phyloP scores from a whole-genome alignment of 768 basidiomycete species.

The Hygrocybe coccinea region DNA sequence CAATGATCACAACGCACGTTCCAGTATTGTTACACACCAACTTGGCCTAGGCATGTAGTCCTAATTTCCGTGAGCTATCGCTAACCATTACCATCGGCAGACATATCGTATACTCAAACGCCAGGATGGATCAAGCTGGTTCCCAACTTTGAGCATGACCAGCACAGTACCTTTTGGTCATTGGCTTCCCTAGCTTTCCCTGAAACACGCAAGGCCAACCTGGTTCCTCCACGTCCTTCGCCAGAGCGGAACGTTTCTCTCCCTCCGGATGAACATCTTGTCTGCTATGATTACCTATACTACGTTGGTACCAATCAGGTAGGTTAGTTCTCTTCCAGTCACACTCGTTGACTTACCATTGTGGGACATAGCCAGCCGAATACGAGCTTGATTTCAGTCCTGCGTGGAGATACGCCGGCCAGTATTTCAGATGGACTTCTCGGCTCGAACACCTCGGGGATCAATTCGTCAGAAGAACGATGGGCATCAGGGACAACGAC shows the following conservation, averaged over 20 bases:
- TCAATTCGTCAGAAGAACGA: constrained; percentile 41
- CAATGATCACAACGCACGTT: constrained; percentile 35
- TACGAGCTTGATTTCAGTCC: constrained; percentile 55
- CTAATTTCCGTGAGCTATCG: constrained; percentile 8
- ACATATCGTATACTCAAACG: constrained; percentile 49
- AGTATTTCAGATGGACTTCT: constrained; percentile 47
- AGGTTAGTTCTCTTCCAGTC: constrained; percentile 10
- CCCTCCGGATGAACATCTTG: constrained; percentile 47
- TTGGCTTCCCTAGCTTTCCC: constrained; percentile 45
- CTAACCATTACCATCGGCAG: constrained; percentile 23
- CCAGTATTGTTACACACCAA: constrained; percentile 32
- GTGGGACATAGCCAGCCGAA: constrained; percentile 42
- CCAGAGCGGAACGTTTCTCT: constrained; percentile 37
- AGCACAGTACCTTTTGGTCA: constrained; percentile 42
- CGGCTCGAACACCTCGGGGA: constrained; percentile 39
- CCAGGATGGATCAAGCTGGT: constrained; percentile 47
- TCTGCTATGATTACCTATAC: constrained; percentile 53
- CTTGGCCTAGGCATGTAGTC: constrained; percentile 40
- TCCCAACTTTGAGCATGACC: constrained; percentile 42
- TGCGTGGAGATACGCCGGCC: constrained; percentile 53
- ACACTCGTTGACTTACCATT: constrained; percentile 3
- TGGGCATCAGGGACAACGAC: constrained; percentile 31
- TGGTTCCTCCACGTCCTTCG: constrained; percentile 39
- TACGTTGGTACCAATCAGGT: constrained; percentile 47
- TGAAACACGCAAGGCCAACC: constrained; percentile 36